phyloP scores from a whole-genome alignment of 106 monocot genomes.

The Platanthera zijinensis region DNA sequence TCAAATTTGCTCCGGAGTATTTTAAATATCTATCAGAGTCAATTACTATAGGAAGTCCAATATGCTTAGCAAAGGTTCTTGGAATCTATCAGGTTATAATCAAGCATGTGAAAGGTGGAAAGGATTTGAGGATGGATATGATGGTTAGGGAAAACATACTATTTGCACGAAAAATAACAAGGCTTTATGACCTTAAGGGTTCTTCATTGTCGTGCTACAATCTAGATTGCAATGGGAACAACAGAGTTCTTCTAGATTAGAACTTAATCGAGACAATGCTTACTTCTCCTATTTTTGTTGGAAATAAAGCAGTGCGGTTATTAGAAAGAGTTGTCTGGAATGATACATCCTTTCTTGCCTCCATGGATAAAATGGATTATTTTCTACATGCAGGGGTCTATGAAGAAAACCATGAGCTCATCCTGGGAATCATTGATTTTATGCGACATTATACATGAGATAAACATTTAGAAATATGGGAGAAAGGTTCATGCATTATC shows the following conservation, averaged over 20 bases:
- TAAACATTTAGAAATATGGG: conserved; percentile 91
- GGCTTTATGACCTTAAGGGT: conserved; percentile 86
- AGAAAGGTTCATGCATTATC: conserved; percentile 73
- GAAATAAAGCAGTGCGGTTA: conserved; percentile 68
- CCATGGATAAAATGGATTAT: conserved; percentile 82
- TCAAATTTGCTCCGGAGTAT: too few relatives aligned
- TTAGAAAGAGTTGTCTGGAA: conserved; percentile 93
- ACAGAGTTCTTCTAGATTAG: conserved; percentile 83
- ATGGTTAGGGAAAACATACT: conserved; percentile 89
- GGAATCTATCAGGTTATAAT: conserved; percentile 28
- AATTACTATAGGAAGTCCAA: too few relatives aligned
- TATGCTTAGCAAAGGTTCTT: too few relatives aligned
- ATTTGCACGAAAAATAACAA: conserved; percentile 55
- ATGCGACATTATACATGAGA: conserved; percentile 89
- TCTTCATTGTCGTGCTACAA: conserved; percentile 72
- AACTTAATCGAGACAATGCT: conserved; percentile 84
- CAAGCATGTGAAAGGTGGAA: conserved; percentile 66
- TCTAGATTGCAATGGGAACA: conserved; percentile 63
- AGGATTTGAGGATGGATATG: conserved; percentile 69
- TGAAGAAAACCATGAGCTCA: conserved; percentile 60
- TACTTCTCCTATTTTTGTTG: conserved; percentile 90
- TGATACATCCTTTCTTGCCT: conserved; percentile 82
- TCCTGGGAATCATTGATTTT: conserved; percentile 83
- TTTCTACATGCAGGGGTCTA: conserved; percentile 81
- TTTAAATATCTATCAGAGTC: too few relatives aligned